Evolutionary conservation across 495 filamentous ascomycete species (phyloP), one percentile per base, ranked within the genome.

Genomic region (Schizothecium vesticola): DNA sequence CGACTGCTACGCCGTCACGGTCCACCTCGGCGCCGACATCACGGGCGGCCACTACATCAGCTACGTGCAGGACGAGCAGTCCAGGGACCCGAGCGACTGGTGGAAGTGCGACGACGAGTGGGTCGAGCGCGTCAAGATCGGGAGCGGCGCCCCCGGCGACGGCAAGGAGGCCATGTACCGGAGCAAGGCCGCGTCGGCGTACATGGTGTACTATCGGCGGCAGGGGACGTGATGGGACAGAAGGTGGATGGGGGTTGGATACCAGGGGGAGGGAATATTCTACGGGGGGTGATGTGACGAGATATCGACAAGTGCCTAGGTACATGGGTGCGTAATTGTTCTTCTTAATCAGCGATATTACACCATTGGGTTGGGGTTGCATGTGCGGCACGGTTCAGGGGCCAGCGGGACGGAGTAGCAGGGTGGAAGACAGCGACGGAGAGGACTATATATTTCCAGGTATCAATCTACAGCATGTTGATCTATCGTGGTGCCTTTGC

Each of bases 1-100:
- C 69, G 77, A 83, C 25, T 78, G 79, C 58, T 84, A 81, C 71
- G 82, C 78, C 36, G 79, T 85, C n/a, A 77, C 76, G 36, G 61
- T 76, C 56, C 82, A 84, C 58, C 58, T 66, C 43, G 78, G 79
- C 13, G 12, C 43, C 0, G 63, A 19, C 0, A 66, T 77, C 19
- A 70, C 69, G 12, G 59, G 68, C 13, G 84, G 84, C 1, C 84
- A 86, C 63, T 86, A 85, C 71, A 77, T 73, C 61, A 63, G 73
- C 31, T 81, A 73, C 63, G 75, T 80, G 59, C 75, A 73, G 61
- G 74, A 80, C 68, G 73, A 76, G 9, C 59, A 60, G 59, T 70
- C 72, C 1, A 57, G 28, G 19, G 73, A 77, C 31, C 69, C 71
- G 21, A 65, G 69, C 6, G 72, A 68, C 21, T 83, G 81, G 82